Base-by-base conservation (phyloP, 495 filamentous ascomycete species). In the Pseudevernia furfuracea region DNA sequence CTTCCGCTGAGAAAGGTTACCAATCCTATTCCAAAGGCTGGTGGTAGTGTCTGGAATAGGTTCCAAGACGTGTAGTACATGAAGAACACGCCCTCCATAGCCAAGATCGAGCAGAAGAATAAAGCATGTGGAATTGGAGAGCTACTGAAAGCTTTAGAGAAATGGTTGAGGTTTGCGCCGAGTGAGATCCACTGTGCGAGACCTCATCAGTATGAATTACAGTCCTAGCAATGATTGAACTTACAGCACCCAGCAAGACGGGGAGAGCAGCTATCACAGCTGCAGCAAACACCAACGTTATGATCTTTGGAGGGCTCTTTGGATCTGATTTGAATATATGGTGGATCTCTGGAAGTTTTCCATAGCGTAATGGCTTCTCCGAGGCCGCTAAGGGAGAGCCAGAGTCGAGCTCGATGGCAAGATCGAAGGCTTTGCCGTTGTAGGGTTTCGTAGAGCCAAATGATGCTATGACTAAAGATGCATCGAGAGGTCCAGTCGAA, bases 31-130 rank as follows among this genome's bases (percentile, higher is more conserved):
- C 82, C 77, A 41, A 80, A 83, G 67, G 84, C 84, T 59, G 85
- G 86, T 14, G 92, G 92, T 46, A 98, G 82, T 36, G 83, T 83
- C 78, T 96, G 88, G 82, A 97, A 98, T 55, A 98, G 78, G 69
- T 87, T 96, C 94, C 93, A 97, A 68, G 77, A 87, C 38, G 82
- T 89, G 73, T 97, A 98, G 81, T 98, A 98, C 74, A 96, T 74
- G 81, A 92, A 92, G 78, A 97, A 97, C 68, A 96, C 84, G 11
- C 84, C 89, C 75, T 98, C 94, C 79, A 98, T 86, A 17, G 85
- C 84, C 34, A 96, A 43, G 65, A 98, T 84, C 12, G 90, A 94
- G 48, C 86, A 87, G 66, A 93, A 87, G 77, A 97, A 96, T 52
- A 88, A 71, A 48, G 83, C 78, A 71, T 97, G 91, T 12, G 91